Base-by-base conservation (phyloP, 257 asterid species). In the Gardenia jasminoides region DNA sequence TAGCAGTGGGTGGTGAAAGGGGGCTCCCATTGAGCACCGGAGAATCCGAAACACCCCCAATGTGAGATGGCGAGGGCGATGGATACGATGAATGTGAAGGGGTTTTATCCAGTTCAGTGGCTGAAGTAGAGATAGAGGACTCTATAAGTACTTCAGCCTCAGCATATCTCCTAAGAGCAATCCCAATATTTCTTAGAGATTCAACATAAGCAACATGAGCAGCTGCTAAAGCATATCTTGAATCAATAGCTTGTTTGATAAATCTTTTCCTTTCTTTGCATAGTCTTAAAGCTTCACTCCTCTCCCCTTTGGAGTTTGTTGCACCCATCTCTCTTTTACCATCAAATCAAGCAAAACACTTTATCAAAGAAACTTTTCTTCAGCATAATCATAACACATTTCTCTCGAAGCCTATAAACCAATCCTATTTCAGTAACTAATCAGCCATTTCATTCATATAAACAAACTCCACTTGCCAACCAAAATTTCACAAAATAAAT, bases 221-320 rank as follows among this genome's bases (percentile, higher is more conserved):
- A 78, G 99, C 99, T 48, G 99, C 99, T 76, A 93, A 84, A 67
- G 94, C 96, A 74, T 86, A 96, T 78, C 98, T 87, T 2, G 97
- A 96, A 86, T 95, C 98, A 71, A 90, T 90, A 6, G 98, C 99
- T 89, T 91, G 93, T 72, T 93, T 95, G 67, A 90, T 88, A 75
- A 91, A 91, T 69, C 87, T 89, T 72, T 92, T 95, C 86, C 99
- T 88, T 82, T 90, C 97, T 81, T 88, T 95, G 87, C 99, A 95
- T 28, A 95, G 83, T 77, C 85, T 89, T 78, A 95, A 75, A 56
- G 99, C 99, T 78, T 78, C 89, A 76, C 94, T 93, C 77, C 88
- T 89, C 83, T 92, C 93, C 4, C 86, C 83, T 83, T 92, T 95
- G 2, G 99, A 93, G 80, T 87, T 91, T 17, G 92, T 10, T 67